Evolutionary conservation across 1,139 yeast species (phyloP), one percentile per base, ranked within the genome.

Genomic region (Tardiomyces blankii): DNA sequence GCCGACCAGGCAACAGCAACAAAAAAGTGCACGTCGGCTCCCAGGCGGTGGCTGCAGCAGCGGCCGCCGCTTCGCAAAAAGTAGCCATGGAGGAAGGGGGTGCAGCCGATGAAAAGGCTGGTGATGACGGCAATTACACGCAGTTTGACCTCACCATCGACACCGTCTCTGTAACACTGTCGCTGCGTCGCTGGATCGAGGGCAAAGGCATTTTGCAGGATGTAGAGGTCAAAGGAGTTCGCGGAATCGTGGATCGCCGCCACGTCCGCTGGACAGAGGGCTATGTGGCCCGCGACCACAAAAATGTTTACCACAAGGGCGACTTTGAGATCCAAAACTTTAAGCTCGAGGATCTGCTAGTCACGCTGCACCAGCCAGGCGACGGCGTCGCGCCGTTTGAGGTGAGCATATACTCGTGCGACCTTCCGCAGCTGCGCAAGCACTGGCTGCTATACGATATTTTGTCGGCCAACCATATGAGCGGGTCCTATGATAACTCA

Each of bases 391-490:
- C 95, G 47, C 89, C 91, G 0, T 86, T 91, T 62, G 80, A 84
- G 53, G 86, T 91, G 39, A 87, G 95, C 50, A 75, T 89, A 19
- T 89, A 84, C 64, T 82, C 80, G 58, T 84, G 95, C 60, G 95
- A 88, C 51, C 63, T 89, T 41, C 82, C 88, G 1, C 72, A 77
- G 46, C 68, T 91, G 49, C 70, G 98, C 46, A 87, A 88, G 61
- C 95, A 91, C 60, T 91, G 97, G 97, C 69, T 91, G 38, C 83
- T 86, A 57, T 83, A 82, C 60, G 98, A 91, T 62, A 70, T 89
- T 44, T 64, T 91, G 50, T 85, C 84, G 58, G 95, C 96, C 7
- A 82, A 78, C 54, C 80, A 81, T 54, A 77, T 89, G 65, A 83
- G 91, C 51, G 98, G 98, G 0, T 77, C 95, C 2, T 91, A 87